Evolutionary conservation across 257 asterid genomes (phyloP), one percentile per base, ranked within the genome.

Genomic region (Henckelia pumila): DNA sequence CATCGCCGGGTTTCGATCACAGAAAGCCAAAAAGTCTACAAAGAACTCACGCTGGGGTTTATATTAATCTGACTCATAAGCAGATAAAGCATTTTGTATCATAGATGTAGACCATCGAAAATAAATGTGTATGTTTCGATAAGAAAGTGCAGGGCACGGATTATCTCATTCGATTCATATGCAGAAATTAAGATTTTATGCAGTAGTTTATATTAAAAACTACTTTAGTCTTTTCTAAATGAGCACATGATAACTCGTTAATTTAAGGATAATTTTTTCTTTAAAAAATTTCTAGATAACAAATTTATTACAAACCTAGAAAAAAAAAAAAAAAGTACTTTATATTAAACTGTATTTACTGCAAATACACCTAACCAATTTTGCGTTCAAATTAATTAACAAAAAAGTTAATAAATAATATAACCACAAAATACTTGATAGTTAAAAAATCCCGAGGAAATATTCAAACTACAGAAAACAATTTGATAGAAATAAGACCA

Each of bases 1-100:
- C 74, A 32, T 79, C 66, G 80, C 81, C 76, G 79, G 76, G 75
- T 79, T 84, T 84, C 80, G 78, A 73, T 73, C 74, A 69, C 64
- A 78, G 78, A 71, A 65, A 70, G 68, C 64, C 47, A 73, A 68
- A 58, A 74, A 29, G 50, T 72, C 20, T 64, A 77, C 68, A 70
- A 64, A 73, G 67, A 52, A 72, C 79, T 81, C 83, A 76, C 81
- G 81, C 53, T 47, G 53, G 16, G 7, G 50, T 40, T 40, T 40
- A 13, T 40, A 40, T 47, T 47, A 16, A 16, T 47, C 53, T 47
- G 53, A 47, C 16, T 16, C 8, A 16, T 6, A 47, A 47, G 53
- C 19, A 47, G 53, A 47, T 47, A 47, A 14, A 47, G 20, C 8
- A 47, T 47, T 47, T 47, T 47, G 53, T 16, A 47, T 47, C 53